These are phyloP conservation scores for Suhomyces yuchorum DNA, from an alignment of 1,139 yeast genomes.

Conservation along the genomic window DNA sequence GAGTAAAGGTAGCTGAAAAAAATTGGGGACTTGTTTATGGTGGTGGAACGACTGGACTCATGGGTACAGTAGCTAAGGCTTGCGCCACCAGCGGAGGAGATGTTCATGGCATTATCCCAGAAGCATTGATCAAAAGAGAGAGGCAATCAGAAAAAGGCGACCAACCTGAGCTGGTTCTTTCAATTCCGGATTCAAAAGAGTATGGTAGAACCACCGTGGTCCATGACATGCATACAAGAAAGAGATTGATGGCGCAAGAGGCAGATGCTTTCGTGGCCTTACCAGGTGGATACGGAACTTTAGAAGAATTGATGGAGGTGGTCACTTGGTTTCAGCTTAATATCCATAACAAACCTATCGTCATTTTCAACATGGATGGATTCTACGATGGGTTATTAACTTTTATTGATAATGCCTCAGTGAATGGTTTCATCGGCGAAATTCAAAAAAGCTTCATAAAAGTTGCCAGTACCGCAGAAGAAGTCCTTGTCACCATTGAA, in stretches of 20 bases:
- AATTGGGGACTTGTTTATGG: slow-evolving; percentile 86
- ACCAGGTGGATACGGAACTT: slow-evolving; percentile 94
- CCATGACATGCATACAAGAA: slow-evolving; percentile 87
- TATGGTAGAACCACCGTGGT: slow-evolving; percentile 84
- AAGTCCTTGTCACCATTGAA: slow-evolving; percentile 62
- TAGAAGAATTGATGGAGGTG: slow-evolving; percentile 88
- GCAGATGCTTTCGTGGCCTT: slow-evolving; percentile 86
- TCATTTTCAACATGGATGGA: slow-evolving; percentile 75
- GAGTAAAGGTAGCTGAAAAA: slow-evolving; percentile 55
- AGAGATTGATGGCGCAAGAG: slow-evolving; percentile 82
- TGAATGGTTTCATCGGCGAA: slow-evolving; percentile 65
- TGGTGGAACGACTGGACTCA: slow-evolving; percentile 84
- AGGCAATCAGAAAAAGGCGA: slow-evolving; percentile 49
- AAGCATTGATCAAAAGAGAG: slow-evolving; percentile 76
- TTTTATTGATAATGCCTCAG: slow-evolving; percentile 58
- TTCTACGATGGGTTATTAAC: slow-evolving; percentile 70
- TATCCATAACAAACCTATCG: slow-evolving; percentile 79
- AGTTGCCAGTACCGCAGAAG: slow-evolving; percentile 68
- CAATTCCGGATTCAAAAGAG: slow-evolving; percentile 58
- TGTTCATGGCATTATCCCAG: slow-evolving; percentile 86
- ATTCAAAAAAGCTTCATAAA: slow-evolving; percentile 68
- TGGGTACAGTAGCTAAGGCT: slow-evolving; percentile 83
- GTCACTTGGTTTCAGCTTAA: slow-evolving; percentile 90
- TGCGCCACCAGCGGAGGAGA: slow-evolving; percentile 67
- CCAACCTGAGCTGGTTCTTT: slow-evolving; percentile 50